These are phyloP conservation scores for Oryza coarctata DNA, from an alignment of 176 grass and related monocot genomes.

Conservation along the genomic window DNA sequence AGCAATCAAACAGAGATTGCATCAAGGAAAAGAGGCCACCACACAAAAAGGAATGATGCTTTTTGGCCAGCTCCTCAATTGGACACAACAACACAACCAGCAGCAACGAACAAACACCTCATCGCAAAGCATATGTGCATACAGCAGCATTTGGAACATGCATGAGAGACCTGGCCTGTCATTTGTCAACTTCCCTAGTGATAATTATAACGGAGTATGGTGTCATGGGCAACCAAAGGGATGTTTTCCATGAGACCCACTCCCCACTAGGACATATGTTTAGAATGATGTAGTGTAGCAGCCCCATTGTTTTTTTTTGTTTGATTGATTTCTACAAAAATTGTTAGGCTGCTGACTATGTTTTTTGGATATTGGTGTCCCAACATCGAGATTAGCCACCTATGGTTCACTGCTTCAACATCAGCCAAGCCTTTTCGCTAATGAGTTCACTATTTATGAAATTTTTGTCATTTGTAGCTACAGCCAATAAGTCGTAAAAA, in stretches of 20 bases:
- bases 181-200: not conserved
- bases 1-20: constrained; percentile 29
- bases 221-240: not conserved
- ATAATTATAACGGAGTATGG: not conserved
- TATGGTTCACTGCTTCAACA: too few species aligned
- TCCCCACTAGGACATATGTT: not conserved
- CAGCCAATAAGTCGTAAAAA: too few species aligned
- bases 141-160: constrained; percentile 29
- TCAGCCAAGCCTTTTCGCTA: too few species aligned
- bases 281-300: too few species aligned
- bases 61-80: constrained; percentile 58
- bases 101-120: constrained; percentile 58
- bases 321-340: too few species aligned
- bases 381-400: too few species aligned
- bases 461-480: too few species aligned
- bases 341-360: too few species aligned
- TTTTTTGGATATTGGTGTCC: too few species aligned
- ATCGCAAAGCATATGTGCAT: constrained; percentile 50
- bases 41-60: constrained; percentile 43
- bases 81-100: constrained; percentile 44
- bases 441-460: too few species aligned
- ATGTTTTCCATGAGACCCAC: constrained; percentile 7
- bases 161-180: not conserved
- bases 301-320: too few species aligned
- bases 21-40: constrained; percentile 19